phyloP scores from a whole-genome alignment of 768 basidiomycete species.

The Lentinula lateritia region DNA sequence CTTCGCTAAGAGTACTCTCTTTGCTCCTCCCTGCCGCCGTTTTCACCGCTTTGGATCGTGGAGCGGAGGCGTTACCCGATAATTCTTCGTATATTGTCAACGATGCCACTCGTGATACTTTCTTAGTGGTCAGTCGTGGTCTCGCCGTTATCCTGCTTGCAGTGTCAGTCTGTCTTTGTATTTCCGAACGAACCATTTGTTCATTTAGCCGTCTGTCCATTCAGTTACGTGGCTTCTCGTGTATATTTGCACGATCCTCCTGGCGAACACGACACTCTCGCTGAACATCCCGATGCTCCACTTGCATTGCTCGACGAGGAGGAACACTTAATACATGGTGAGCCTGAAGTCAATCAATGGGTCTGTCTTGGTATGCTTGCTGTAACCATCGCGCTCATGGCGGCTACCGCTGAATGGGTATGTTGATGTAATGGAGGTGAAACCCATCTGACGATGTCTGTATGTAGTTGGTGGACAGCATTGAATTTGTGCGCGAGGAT shows the following conservation, averaged over 20 bases:
- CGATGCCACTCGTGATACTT: conserved; percentile 36
- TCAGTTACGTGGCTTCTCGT: conserved; percentile 60
- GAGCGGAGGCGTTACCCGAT: conserved; percentile 13
- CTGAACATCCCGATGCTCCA: conserved; percentile 37
- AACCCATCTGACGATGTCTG: background rate
- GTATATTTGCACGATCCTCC: conserved; percentile 70
- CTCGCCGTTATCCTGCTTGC: conserved; percentile 56
- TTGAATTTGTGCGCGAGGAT: conserved; percentile 45
- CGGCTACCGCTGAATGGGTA: conserved; percentile 71
- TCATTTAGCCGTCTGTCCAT: background rate
- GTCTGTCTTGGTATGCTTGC: conserved; percentile 50
- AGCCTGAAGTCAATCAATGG: conserved; percentile 60
- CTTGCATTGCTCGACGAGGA: conserved; percentile 36
- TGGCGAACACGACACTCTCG: conserved; percentile 44
- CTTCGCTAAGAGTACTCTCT: conserved; percentile 42
- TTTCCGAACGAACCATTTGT: no score
- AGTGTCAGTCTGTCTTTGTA: conserved; percentile 34
- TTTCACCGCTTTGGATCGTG: conserved; percentile 52
- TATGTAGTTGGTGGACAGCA: conserved; percentile 55
- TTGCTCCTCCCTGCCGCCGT: conserved; percentile 63
- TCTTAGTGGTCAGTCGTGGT: conserved; percentile 62
- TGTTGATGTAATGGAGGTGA: conserved; percentile 11
- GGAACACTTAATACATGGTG: conserved; percentile 24
- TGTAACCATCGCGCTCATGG: conserved; percentile 56
- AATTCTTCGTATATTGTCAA: conserved; percentile 25